Evolutionary conservation across 2,329 filamentous ascomycete species (phyloP).

Genomic region (Penicillium decumbens): DNA sequence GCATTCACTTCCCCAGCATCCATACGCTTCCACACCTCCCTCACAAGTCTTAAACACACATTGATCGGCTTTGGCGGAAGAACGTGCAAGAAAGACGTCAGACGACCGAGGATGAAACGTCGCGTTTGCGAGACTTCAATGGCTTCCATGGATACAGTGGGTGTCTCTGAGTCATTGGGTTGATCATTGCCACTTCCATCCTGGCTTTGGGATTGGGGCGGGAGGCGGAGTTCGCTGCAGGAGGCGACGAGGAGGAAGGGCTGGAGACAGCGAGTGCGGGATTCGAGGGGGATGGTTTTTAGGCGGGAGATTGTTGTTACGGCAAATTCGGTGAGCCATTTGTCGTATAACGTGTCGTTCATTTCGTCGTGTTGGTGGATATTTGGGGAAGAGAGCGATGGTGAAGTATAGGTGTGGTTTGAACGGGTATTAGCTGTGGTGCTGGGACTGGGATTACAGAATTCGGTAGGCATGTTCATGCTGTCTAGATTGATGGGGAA

Average conservation of each 20-base stretch:
- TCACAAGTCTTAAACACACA: conserved; percentile 49
- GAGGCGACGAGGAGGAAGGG: conserved; percentile 51
- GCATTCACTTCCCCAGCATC: conserved; percentile 45
- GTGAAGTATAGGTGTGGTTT: not conserved
- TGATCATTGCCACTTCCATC: not conserved
- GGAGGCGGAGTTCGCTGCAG: conserved; percentile 49
- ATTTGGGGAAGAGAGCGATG: conserved; percentile 4
- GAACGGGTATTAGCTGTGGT: not conserved
- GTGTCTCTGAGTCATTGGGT: conserved; percentile 14
- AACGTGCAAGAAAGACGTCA: conserved; percentile 45
- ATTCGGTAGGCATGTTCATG: conserved; percentile 19
- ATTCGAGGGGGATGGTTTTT: conserved; percentile 49
- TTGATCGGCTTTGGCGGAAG: conserved; percentile 51
- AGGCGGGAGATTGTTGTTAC: conserved; percentile 49
- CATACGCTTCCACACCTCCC: conserved; percentile 51
- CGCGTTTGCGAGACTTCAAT: conserved; percentile 48
- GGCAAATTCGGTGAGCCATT: conserved; percentile 50
- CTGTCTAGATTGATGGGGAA: conserved; percentile 23
- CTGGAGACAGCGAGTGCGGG: conserved; percentile 52
- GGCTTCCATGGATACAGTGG: conserved; percentile 34
- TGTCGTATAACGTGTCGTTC: conserved; percentile 22
- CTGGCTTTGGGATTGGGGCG: conserved; percentile 26
- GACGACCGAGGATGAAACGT: conserved; percentile 47
- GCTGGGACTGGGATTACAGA: conserved; percentile 6
- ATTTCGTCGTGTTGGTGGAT: not conserved